These are phyloP conservation scores for Yarrowia keelungensis DNA, from an alignment of 805 yeast genomes.

Conservation along the genomic window DNA sequence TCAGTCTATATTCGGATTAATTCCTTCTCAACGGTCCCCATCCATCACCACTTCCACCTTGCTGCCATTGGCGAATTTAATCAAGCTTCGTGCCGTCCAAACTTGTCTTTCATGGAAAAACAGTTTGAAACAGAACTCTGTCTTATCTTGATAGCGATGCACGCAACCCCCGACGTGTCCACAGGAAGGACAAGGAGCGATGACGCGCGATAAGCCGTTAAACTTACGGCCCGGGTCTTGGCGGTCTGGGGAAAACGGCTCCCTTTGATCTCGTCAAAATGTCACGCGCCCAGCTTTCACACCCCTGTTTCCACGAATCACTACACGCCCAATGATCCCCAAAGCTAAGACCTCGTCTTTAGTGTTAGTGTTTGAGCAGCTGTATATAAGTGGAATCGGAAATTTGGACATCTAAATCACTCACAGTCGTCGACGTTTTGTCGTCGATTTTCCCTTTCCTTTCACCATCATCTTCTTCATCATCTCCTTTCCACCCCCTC, in stretches of 20 bases:
- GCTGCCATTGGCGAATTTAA: conserved; percentile 4
- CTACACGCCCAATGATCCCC: background rate
- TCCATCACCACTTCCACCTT: background rate
- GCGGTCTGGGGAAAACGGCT: background rate
- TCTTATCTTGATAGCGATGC: background rate
- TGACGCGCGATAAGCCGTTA: background rate
- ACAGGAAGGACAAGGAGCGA: background rate
- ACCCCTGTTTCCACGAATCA: background rate
- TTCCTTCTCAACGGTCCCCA: background rate
- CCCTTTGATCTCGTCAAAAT: too few species aligned
- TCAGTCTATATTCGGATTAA: too few species aligned
- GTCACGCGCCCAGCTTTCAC: too few species aligned
- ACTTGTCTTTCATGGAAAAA: background rate
- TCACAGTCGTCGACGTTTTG: conserved; percentile 1
- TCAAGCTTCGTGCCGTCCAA: conserved; percentile 11
- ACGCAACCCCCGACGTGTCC: background rate
- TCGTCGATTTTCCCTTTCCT: background rate
- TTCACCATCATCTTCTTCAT: background rate
- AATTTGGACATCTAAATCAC: background rate
- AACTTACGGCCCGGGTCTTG: background rate
- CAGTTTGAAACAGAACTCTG: conserved; percentile 3
- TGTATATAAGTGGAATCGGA: background rate
- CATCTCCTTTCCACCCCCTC: background rate
- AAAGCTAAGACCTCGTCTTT: conserved; percentile 1
- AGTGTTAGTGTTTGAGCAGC: conserved; percentile 16